Percentiles rank a stretch among this genome's conserved stretches.
phyloP scores from a whole-genome alignment of 345 rosid genomes.

The Pseudoturritis turrita region DNA sequence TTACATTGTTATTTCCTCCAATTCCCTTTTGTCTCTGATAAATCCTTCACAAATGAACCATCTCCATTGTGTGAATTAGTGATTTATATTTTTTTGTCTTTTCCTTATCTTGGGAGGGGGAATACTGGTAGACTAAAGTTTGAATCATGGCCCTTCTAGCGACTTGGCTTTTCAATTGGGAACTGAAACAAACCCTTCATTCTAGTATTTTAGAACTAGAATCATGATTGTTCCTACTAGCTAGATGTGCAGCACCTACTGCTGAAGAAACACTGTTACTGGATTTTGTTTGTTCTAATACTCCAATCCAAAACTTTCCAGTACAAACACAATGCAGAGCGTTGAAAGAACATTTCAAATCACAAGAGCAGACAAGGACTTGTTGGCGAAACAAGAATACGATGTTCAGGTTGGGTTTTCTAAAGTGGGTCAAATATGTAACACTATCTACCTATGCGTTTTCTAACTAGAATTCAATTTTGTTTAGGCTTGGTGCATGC shows the following conservation, averaged over 20 bases:
- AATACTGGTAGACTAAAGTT: not conserved
- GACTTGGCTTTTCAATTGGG: not conserved
- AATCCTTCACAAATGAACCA: not conserved
- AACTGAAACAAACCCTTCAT: not conserved
- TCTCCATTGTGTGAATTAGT: not conserved
- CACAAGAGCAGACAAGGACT: conserved; percentile 66
- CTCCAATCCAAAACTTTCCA: conserved; percentile 36
- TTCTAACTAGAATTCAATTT: conserved; percentile 21
- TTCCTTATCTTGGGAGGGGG: not conserved
- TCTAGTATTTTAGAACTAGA: not conserved
- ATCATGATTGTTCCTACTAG: not conserved
- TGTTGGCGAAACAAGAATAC: conserved; percentile 58
- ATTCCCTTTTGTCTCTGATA: not conserved
- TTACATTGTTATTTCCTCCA: not conserved
- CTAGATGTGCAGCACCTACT: not conserved
- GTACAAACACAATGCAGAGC: conserved; percentile 65
- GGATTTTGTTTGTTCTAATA: conserved; percentile 23
- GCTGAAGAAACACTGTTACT: not conserved
- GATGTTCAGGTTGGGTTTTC: conserved; percentile 69
- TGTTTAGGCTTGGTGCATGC: conserved; percentile 96
- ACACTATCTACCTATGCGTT: not conserved
- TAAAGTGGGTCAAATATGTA: not conserved
- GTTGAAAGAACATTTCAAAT: conserved; percentile 71
- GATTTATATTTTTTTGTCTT: not conserved
- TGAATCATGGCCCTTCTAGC: not conserved